phyloP scores from a whole-genome alignment of 2,329 filamentous ascomycete genomes.

The Alternaria sp. region DNA sequence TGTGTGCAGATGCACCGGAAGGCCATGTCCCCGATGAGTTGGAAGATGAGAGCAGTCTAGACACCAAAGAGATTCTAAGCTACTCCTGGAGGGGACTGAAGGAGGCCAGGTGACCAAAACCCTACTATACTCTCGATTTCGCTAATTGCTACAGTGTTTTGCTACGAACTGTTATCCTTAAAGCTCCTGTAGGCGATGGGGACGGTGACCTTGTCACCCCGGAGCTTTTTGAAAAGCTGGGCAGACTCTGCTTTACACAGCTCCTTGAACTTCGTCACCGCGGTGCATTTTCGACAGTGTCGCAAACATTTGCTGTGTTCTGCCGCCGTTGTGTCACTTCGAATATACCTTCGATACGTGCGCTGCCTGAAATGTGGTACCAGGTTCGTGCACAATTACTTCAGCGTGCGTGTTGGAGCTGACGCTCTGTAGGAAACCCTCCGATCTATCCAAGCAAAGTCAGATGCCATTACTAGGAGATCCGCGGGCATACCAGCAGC shows the following conservation, averaged over 20 bases:
- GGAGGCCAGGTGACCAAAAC: conserved; percentile 75
- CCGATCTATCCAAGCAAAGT: conserved; percentile 75
- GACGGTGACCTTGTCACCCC: conserved; percentile 31
- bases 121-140: no score
- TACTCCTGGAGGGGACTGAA: conserved; percentile 96
- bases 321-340: conserved; percentile 72
- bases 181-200: conserved; percentile 44
- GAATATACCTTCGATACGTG: conserved; percentile 52
- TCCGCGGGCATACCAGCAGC: conserved; percentile 92
- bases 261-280: conserved; percentile 84
- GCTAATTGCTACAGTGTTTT: conserved; percentile 66
- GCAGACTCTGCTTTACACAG: conserved; percentile 80
- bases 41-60: conserved; percentile 73
- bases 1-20: conserved; percentile 95
- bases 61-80: conserved; percentile 88
- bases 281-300: conserved; percentile 92
- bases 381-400: conserved; percentile 35
- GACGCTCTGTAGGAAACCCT: conserved; percentile 64
- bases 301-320: conserved; percentile 83
- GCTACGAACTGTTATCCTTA: conserved; percentile 59
- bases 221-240: conserved; percentile 70
- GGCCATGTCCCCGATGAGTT: conserved; percentile 81
- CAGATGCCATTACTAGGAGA: conserved; percentile 81
- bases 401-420: background rate
- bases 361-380: conserved; percentile 74